Conservation (phyloP, 768 basidiomycete species). For the Boletus eberwhitei region DNA sequence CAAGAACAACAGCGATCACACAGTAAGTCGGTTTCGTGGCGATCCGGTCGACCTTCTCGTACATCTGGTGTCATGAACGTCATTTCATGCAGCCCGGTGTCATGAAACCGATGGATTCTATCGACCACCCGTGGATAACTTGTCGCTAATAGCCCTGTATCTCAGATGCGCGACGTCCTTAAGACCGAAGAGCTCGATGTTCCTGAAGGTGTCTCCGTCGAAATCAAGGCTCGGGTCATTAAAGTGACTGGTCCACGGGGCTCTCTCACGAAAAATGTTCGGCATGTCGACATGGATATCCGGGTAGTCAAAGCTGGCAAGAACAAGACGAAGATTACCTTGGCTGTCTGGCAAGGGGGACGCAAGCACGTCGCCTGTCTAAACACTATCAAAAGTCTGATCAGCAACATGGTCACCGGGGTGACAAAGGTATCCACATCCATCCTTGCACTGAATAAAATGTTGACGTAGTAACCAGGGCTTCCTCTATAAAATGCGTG, state of each 20-base stretch:
- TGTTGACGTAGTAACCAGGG: conserved; percentile 50
- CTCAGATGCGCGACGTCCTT: conserved; percentile 88
- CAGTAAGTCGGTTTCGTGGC: conserved; percentile 23
- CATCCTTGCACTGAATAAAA: not conserved
- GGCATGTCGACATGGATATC: conserved; percentile 94
- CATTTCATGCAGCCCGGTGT: not conserved
- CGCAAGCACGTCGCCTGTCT: conserved; percentile 99
- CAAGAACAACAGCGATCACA: conserved; percentile 26
- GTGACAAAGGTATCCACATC: conserved; percentile 74
- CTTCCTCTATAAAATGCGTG: conserved; percentile 99
- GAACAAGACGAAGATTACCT: conserved; percentile 67
- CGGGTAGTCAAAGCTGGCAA: conserved; percentile 71
- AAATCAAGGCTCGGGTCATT: conserved; percentile 88
- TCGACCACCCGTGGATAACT: conserved; percentile 29
- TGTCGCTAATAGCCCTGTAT: conserved; percentile 22
- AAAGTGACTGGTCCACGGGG: conserved; percentile 92
- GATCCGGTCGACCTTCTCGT: not conserved
- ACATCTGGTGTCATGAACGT: not conserved
- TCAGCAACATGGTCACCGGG: conserved; percentile 96
- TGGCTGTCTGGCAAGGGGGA: conserved; percentile 97
- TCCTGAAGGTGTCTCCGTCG: conserved; percentile 80
- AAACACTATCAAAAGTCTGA: conserved; percentile 90
- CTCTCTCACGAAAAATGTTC: conserved; percentile 86
- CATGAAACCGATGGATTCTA: conserved; percentile 38
- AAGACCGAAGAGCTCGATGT: conserved; percentile 91